A percentile compares a stretch with the other conserved stretches of the same genome.
phyloP scores from a whole-genome alignment of 768 basidiomycete species.

The Rhodotorula paludigena region DNA sequence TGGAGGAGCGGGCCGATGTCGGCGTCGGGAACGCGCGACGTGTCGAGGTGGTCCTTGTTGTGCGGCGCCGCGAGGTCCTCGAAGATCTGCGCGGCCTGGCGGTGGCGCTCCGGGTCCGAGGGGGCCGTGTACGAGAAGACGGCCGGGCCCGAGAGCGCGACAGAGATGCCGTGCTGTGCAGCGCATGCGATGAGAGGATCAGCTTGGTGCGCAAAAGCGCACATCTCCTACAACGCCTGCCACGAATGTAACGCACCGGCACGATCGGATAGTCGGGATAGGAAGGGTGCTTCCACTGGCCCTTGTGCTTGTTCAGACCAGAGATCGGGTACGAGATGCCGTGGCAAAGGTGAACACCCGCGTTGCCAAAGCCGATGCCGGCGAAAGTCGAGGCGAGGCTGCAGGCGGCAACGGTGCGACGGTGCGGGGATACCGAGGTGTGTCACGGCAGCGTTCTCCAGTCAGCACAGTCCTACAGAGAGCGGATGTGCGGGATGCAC shows the following conservation, averaged over 20 bases:
- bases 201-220: conserved; percentile 67
- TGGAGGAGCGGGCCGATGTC: conserved; percentile 72
- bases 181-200: neutral
- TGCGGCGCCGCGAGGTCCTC: conserved; percentile 57
- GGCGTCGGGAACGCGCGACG: conserved; percentile 68
- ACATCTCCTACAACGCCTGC: no score
- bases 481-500: no score
- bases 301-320: conserved; percentile 87
- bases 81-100: conserved; percentile 82
- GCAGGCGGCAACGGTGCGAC: neutral
- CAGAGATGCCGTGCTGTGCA: conserved; percentile 50
- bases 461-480: neutral
- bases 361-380: conserved; percentile 55
- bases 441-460: neutral
- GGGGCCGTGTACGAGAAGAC: conserved; percentile 96
- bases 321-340: conserved; percentile 57
- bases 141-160: conserved; percentile 85
- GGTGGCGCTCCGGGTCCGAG: conserved; percentile 83
- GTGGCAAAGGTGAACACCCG: conserved; percentile 66
- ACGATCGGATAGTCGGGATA: conserved; percentile 89
- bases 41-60: conserved; percentile 39
- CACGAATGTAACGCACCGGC: conserved; percentile 57
- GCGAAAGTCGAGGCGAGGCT: conserved; percentile 90
- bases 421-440: neutral
- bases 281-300: conserved; percentile 84